Base-by-base conservation (phyloP, 768 basidiomycete genomes). In the Daedalea quercina region DNA sequence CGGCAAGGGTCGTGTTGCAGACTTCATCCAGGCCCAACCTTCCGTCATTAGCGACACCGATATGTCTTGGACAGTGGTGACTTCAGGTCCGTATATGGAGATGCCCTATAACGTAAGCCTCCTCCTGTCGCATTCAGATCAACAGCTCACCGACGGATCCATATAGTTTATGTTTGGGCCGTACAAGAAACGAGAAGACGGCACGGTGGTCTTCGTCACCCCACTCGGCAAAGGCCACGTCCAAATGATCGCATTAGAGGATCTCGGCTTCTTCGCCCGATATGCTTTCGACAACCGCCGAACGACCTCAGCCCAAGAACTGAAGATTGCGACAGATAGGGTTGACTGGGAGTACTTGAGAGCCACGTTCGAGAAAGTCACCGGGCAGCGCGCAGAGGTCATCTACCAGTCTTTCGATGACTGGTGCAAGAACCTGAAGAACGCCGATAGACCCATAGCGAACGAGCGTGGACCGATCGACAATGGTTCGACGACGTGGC, bases 1-100 rank as follows among this genome's bases (percentile, higher is more conserved):
- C 50, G 73, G 62, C 1, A 75, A 75, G 59, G 74, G 72, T 0
- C 66, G 70, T 13, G 69, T 75, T 1, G 64, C 60, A 9, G 74
- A 75, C 28, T 75, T 64, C 47, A 59, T 75, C 50, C 60, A 69
- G 47, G 57, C 59, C 7, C 74, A 74, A 54, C 63, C 67, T 57
- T 51, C 52, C 13, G 19, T 54, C 31, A 53, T 52, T 9, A 52
- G 41, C 35, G 56, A 52, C 17, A 20, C 34, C 20, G 47, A 49
- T 25, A 52, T 54, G 53, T 51, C 56, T 2, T 54, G 56, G 56
- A 47, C 48, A 9, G 28, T 54, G 26, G 24, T 57, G 11, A 49
- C 56, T 1, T 47, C 49, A 3, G 54, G 49, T 0, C 44, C 54
- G 9, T 51, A 47, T 25, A 55, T 51, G 49, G 54, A 51, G 33